Base-by-base conservation (phyloP, 2,329 filamentous ascomycete genomes). In the Claviceps arundinis region DNA sequence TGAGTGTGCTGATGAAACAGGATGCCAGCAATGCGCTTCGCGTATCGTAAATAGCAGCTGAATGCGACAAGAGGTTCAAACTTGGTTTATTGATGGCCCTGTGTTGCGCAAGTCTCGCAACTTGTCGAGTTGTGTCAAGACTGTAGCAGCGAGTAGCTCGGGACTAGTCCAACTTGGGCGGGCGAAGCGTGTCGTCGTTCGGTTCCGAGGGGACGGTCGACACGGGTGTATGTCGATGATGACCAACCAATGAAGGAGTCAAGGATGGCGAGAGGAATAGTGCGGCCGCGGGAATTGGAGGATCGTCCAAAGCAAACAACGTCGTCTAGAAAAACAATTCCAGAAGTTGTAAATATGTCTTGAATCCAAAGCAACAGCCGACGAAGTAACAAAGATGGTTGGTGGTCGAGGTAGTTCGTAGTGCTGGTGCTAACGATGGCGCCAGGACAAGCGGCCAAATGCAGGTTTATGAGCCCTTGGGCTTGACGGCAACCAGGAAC, bases 401-500 rank as follows among this genome's bases (percentile, higher is more conserved):
- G 43, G 7, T 16, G 24, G 17, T 43, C 48, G 52, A 22, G 41
- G 34, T 54, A 46, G 52, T 50, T 13, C 16, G 26, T 30, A 30
- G 37, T 40, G 45, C 42, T 37, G 48, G 52, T 51, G 49, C 52
- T 54, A 51, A 48, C 47, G 52, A 30, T 30, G 26, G 52, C 44
- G 30, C 44, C 45, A 42, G 47, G 17, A 47, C 50, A 34, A 54
- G 48, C 48, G 48, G 52, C 52, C 48, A 41, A 51, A 51, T 50
- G 52, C 38, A 50, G 48, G 45, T 48, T 54, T 51, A 54, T 51
- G 46, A 50, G 50, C 37, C 47, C 48, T 45, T 17, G 34, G 30
- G 48, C 48, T 50, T 45, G 56, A 51, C 54, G 54, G 52, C 51
- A 50, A n/a, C 52, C 47, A 54, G 49, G 44, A 52, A 52, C 50